phyloP scores from a whole-genome alignment of 2,329 filamentous ascomycete genomes.

The Allantophomopsis lycopodina region DNA sequence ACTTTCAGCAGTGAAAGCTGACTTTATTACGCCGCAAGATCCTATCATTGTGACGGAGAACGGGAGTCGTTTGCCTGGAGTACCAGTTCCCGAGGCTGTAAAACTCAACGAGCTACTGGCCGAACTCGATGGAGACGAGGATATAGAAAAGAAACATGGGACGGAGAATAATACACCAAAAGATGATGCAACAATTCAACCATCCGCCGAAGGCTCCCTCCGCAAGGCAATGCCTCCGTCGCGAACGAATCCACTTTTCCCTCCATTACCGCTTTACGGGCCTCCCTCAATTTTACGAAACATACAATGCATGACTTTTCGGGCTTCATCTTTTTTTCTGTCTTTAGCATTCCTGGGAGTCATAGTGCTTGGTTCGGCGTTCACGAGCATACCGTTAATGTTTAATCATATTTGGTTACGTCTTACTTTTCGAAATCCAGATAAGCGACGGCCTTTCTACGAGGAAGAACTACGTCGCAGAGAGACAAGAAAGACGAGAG shows the following conservation, averaged over 20 bases:
- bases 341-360: conserved; percentile 65
- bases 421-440: conserved; percentile 44
- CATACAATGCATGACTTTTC: conserved; percentile 52
- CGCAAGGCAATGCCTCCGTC: conserved; percentile 42
- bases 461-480: conserved; percentile 55
- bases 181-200: conserved; percentile 24
- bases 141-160: conserved; percentile 19
- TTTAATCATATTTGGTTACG: conserved; percentile 33
- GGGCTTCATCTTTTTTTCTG: conserved; percentile 56
- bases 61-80: conserved; percentile 51
- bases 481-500: conserved; percentile 39
- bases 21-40: conserved; percentile 56
- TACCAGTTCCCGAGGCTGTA: conserved; percentile 56
- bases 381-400: conserved; percentile 47
- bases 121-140: conserved; percentile 25
- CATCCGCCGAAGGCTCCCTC: conserved; percentile 31
- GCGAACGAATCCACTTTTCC: conserved; percentile 69
- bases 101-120: conserved; percentile 53
- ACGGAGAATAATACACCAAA: conserved; percentile 12
- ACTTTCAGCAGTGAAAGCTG: conserved; percentile 45
- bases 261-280: conserved; percentile 70
- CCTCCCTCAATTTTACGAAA: conserved; percentile 53
- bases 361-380: conserved; percentile 61
- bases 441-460: conserved; percentile 51
- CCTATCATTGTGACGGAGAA: conserved; percentile 56